Evolutionary conservation across 108 stramenopile species (phyloP), one percentile per base, ranked within the genome.

Genomic region (Nitzschia inconspicua): DNA sequence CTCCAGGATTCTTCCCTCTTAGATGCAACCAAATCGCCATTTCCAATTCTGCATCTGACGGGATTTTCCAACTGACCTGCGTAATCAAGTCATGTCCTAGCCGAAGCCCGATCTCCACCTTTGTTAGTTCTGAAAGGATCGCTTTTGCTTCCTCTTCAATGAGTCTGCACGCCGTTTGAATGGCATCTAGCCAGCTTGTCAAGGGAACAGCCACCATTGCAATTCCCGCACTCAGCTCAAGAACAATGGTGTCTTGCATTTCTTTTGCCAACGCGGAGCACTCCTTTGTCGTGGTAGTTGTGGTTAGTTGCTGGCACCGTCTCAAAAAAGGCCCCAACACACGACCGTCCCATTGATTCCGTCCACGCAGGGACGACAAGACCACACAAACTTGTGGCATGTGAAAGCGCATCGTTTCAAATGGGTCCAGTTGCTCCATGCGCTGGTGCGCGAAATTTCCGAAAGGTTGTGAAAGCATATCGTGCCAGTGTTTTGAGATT

Each of bases 371-470:
- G 11, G 44, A 52, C 20, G 68, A 57, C 20, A 75, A 27, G 25
- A 49, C 63, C 14, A 65, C 16, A 28, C 64, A 69, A 9, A 75
- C 68, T 9, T 28, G 37, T 6, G 73, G 73, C 35, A 75, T 69
- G 49, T 75, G 60, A 34, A 60, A 67, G 30, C 73, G 67, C 32
- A 75, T 64, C 11, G 73, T 65, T 46, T 69, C 67, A 44, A 75
- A 75, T 1, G 73, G 73, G 44, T 75, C 62, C 19, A 75, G 47
- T 47, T 75, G 67, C 39, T 75, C 73, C 68, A 69, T 63, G 22
- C 62, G 73, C 18, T 75, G 63, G 25, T 75, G 66, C 9, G 73
- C 44, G 49, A 68, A 69, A 23, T 75, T 62, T 4, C 68, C 66
- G 13, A 52, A 69, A 6, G 48, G 52, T 41, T 68, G 56, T 9